Base-by-base conservation (phyloP, 768 basidiomycete species). In the Trametes punicea region DNA sequence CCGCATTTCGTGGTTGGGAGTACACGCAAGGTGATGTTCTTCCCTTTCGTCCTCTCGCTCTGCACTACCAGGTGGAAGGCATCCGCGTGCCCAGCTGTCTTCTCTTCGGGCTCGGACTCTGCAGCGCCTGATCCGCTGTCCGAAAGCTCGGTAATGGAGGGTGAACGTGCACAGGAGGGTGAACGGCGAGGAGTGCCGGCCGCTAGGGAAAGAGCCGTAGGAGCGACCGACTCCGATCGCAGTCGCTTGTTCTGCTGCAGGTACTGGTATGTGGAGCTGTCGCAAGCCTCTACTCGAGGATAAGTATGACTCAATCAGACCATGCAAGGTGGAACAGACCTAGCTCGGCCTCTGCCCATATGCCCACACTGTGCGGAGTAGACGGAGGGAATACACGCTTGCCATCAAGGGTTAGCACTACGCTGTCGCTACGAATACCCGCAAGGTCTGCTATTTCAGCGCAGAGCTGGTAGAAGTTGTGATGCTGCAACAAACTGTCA, bases 1-100 rank as follows among this genome's bases (percentile, higher is more conserved):
- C 83, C 84, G 53, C 89, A 90, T 51, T 80, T 90, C 18, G 90
- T 89, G 18, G 85, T 86, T 6, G 81, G 78, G 6, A 88, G 84
- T 6, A 91, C 90, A 2, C 77, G 85, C 29, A 93, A 74, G 1
- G 77, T 75, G 44, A 91, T 76, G 34, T 81, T 78, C 54, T 80
- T 83, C 36, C 80, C 78, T 55, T 80, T 83, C 30, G 71, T 73
- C 10, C 75, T 77, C 18, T 69, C 71, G 2, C 88, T 87, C 16
- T 87, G 87, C 9, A 92, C 66, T 34, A 79, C 73, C 25, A 92
- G 74, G 59, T 83, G 87, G 72, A 91, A 80, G 27, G 75, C 85
- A 54, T 82, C 80, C 27, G 66, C 68, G 15, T 25, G 67, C 65
- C 45, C 76, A 25, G 74, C 77, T 10, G 68, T 66, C 21, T 62